Evolutionary conservation across 805 yeast genomes (phyloP), one percentile per base, ranked within the genome.

Genomic region (Candida krabiensis): DNA sequence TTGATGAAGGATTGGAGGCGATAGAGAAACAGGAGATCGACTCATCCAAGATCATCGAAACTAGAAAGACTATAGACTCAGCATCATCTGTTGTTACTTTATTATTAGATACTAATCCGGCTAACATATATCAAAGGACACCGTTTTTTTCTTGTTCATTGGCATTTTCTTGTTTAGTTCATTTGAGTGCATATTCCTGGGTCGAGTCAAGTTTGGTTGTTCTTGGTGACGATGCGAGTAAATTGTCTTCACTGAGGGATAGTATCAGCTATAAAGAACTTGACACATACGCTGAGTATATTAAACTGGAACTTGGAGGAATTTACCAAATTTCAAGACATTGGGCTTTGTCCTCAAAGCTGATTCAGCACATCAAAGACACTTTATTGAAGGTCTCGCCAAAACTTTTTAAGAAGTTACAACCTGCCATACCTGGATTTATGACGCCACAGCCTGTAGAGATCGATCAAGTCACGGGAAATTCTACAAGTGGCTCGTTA

Each of bases 131-230:
- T 9, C 62, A 66, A 26, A 58, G 80, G 49, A 73, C 79, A 0
- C 80, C 80, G 3, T 58, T 75, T 37, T 65, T 64, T 51, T 79
- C 79, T 0, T 75, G 80, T 46, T 70, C 78, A 0, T 55, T 75
- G 33, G 80, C 80, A 4, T 72, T 75, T 52, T 70, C 78, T 0
- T 67, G 74, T 6, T 52, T 75, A 27, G 77, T 75, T 12, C 79
- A 75, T 53, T 49, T 74, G 9, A 73, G 77, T 38, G 75, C 79
- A 0, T 75, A 70, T 46, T 60, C 75, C 2, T 75, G 80, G 80
- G 67, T 70, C 4, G 73, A 73, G 17, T 67, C 71, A 9, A 59
- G 66, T 28, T 38, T 63, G 14, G 35, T 38, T 6, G 37, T 49
- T 5, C 28, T 50, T 12, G 46, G 42, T 11, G 47, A 44, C 3